Percentiles rank a stretch among this genome's conserved stretches.
Evolutionary conservation across 257 asterid genomes (phyloP).

Genomic region (Orobanche coerulescens): DNA sequence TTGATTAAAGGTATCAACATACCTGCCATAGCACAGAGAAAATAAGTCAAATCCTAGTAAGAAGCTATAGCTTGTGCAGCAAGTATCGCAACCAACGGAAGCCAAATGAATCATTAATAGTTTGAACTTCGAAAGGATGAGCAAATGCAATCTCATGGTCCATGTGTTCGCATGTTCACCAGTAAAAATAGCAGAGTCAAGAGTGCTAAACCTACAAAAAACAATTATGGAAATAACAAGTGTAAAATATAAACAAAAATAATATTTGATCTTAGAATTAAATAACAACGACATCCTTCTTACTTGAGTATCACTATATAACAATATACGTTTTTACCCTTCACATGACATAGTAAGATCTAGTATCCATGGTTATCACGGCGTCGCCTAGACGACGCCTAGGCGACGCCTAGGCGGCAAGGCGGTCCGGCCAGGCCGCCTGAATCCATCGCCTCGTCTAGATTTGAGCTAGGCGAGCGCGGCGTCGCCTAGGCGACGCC

Average conservation of each 20-base stretch:
- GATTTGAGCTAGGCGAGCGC: too few relatives aligned
- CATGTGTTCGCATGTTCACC: neutral
- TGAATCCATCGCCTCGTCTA: too few relatives aligned
- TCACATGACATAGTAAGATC: too few relatives aligned
- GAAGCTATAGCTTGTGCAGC: neutral
- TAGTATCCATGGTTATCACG: too few relatives aligned
- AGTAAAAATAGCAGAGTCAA: neutral
- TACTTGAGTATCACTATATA: neutral
- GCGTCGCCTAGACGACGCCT: too few relatives aligned
- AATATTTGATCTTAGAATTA: neutral
- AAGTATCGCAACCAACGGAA: neutral
- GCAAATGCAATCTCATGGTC: neutral
- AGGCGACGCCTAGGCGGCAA: too few relatives aligned
- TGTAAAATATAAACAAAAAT: neutral
- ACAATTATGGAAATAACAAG: neutral
- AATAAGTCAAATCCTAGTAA: slow-evolving; percentile 1
- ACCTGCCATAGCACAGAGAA: slow-evolving; percentile 24
- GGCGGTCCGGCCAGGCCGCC: too few relatives aligned
- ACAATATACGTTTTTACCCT: neutral
- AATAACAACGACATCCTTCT: neutral
- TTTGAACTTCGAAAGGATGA: neutral
- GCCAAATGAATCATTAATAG: neutral
- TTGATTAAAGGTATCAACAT: slow-evolving; percentile 51
- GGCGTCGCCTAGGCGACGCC: too few relatives aligned
- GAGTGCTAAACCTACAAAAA: neutral